Percentiles rank a stretch among this genome's conserved stretches.
phyloP scores from a whole-genome alignment of 1,284 basidiomycete species.

The Golubevia sp. region DNA sequence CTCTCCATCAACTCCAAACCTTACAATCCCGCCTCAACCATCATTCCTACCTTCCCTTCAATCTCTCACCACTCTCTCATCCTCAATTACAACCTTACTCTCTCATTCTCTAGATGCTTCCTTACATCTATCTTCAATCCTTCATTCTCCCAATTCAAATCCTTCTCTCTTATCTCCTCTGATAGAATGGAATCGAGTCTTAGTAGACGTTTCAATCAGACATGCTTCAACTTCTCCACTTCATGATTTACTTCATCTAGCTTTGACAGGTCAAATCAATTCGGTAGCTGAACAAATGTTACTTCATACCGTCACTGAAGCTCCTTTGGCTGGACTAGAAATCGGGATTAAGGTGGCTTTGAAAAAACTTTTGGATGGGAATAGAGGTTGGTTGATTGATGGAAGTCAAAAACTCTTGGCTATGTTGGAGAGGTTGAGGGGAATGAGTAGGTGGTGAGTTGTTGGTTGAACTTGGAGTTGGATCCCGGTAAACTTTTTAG shows the following conservation, averaged over 20 bases:
- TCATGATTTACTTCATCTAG: not conserved
- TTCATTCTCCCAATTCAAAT: too few relatives aligned
- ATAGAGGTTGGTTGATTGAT: not conserved
- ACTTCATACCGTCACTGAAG: not conserved
- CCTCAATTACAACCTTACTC: too few relatives aligned
- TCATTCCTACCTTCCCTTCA: too few relatives aligned
- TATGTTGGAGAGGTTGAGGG: not conserved
- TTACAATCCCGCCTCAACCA: too few relatives aligned
- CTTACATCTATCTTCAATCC: too few relatives aligned
- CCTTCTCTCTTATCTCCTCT: not conserved
- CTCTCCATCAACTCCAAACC: too few relatives aligned
- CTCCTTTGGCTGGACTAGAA: not conserved
- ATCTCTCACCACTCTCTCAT: too few relatives aligned
- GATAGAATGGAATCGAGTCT: not conserved
- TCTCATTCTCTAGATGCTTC: too few relatives aligned
- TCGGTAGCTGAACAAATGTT: not conserved
- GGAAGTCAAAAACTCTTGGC: not conserved
- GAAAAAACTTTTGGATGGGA: not conserved
- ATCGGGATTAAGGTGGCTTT: not conserved
- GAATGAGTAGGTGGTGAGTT: not conserved
- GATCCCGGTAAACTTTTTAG: too few relatives aligned
- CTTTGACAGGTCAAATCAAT: not conserved
- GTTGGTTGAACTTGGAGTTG: too few relatives aligned
- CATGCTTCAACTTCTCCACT: not conserved
- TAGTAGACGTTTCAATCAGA: not conserved